Percentiles rank a stretch among this genome's conserved stretches.
Evolutionary conservation across 106 monocot species (phyloP).

Genomic region (Hemerocallis citrina): DNA sequence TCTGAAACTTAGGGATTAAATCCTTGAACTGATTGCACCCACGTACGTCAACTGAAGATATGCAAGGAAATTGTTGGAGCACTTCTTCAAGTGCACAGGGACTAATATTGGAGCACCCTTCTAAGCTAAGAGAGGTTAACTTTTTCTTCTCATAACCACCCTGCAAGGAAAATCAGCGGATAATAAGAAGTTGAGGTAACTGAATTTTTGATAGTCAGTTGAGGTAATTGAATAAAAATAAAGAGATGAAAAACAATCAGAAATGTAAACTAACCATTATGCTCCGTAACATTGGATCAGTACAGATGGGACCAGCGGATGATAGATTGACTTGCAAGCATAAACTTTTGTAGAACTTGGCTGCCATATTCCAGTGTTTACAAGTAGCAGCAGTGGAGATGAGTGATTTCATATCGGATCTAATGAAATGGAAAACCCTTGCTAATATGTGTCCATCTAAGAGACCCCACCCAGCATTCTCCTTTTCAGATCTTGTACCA

Average conservation of each 20-base stretch:
- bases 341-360: conserved; percentile 55
- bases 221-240: background rate
- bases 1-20: conserved; percentile 40
- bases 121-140: conserved; percentile 48
- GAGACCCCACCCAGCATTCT: conserved; percentile 64
- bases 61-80: conserved; percentile 46
- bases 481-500: conserved; percentile 4
- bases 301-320: conserved; percentile 51
- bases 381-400: conserved; percentile 72
- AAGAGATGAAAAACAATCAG: background rate
- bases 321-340: conserved; percentile 78
- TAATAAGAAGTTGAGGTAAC: too few species aligned
- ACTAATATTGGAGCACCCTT: conserved; percentile 69
- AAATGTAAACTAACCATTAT: conserved; percentile 61
- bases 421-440: conserved; percentile 86
- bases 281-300: conserved; percentile 47
- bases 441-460: conserved; percentile 52
- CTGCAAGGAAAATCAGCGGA: conserved; percentile 36
- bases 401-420: conserved; percentile 66
- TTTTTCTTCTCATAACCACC: conserved; percentile 62
- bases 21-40: conserved; percentile 83
- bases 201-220: background rate
- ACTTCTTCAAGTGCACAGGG: conserved; percentile 57
- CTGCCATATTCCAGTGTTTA: conserved; percentile 71
- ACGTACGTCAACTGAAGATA: conserved; percentile 56